Conservation (phyloP, 2,329 filamentous ascomycete genomes). For the Fusarium proliferatum region DNA sequence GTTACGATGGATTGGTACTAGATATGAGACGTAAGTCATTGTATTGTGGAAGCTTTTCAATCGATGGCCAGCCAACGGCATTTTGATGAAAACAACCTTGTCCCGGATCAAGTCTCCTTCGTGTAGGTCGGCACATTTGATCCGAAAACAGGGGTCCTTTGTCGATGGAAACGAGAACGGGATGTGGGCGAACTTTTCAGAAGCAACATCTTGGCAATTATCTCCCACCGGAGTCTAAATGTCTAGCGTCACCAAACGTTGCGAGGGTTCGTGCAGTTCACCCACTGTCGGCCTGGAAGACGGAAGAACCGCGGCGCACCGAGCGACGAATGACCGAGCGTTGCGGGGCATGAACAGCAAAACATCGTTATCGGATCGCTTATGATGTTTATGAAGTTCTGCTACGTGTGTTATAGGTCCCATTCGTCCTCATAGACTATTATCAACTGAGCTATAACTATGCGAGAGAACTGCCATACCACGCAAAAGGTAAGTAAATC, state of each 20-base stretch:
- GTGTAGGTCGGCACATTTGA: not conserved
- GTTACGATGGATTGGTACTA: no score
- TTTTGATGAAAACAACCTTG: not conserved
- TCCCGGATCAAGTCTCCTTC: rapidly evolving
- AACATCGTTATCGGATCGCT: not conserved
- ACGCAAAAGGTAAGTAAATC: not conserved
- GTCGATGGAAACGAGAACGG: no score
- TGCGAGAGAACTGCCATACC: rapidly evolving
- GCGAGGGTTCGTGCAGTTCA: rapidly evolving
- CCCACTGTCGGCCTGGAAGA: not conserved
- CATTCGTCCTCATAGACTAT: not conserved
- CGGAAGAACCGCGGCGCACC: no score
- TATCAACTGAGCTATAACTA: not conserved
- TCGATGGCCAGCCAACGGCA: no score
- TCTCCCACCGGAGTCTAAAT: not conserved
- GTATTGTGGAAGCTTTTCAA: no score
- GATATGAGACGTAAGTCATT: no score
- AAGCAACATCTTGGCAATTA: not conserved
- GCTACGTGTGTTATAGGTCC: rapidly evolving
- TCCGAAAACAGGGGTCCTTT: not conserved
- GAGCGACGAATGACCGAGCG: not conserved
- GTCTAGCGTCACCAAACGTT: no score
- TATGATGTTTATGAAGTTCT: rapidly evolving
- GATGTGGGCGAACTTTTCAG: not conserved
- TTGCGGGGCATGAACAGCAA: rapidly evolving